Evolutionary conservation across 2,329 filamentous ascomycete species (phyloP), one percentile per base, ranked within the genome.

Genomic region (Pseudogymnoascus sp.): DNA sequence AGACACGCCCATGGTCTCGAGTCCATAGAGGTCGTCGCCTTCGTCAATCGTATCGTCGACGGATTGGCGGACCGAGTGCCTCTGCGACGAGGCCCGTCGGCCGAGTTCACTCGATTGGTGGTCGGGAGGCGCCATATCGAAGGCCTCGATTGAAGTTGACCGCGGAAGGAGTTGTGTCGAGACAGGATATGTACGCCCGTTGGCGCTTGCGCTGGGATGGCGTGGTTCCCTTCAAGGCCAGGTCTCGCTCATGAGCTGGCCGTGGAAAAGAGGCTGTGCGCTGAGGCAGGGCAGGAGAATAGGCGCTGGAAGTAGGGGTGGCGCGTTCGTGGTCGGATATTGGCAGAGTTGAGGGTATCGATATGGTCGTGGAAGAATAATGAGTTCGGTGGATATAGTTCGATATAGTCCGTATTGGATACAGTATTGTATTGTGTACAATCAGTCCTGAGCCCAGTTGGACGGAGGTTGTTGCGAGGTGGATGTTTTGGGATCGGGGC

Each of bases 391-490:
- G 35, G 11, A 36, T 36, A 36, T 36, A 14, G 35, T 36, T 36
- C 5, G 35, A 36, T 36, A 36, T 36, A 36, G 2, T 36, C 35
- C 35, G 35, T 36, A n/a, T 7, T 36, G 8, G 12, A 14, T 36
- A n/a, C 12, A n/a, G 35, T 36, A n/a, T 36, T 14, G 35, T 7
- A 8, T 33, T 33, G 25, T 33, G 30, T 33, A 36, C 35, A 36
- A n/a, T 36, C 35, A n/a, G 35, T 3, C 8, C 14, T 36, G 11
- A 5, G 14, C n/a, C 11, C 4, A 95, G 79, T 78, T 96, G 92
- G 61, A 97, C 91, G 74, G 96, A 95, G 0, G 88, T 87, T 0
- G 87, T 85, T 0, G 89, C 88, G 63, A 92, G 76, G 0, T 84
- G 85, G 63, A 91, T 84, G 39, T 81, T 84, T 72, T 84, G 86